phyloP scores from a whole-genome alignment of 306 rosid species.

The Sphenostylis stenocarpa region DNA sequence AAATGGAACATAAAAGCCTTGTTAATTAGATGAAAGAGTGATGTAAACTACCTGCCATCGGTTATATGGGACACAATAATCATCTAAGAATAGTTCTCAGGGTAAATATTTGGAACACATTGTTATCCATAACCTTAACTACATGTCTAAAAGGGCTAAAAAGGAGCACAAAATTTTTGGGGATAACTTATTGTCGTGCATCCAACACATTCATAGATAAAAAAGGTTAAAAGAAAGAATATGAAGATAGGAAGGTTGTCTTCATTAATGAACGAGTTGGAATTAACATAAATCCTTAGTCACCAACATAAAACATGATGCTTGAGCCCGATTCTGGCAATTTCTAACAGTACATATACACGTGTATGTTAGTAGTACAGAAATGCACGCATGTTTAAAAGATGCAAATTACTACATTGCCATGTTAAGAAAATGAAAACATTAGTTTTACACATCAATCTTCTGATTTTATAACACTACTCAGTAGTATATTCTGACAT shows the following conservation, averaged over 20 bases:
- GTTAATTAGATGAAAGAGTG: not conserved
- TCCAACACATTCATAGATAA: not conserved
- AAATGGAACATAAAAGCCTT: not conserved
- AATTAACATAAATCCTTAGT: not conserved
- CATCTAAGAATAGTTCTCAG: not conserved
- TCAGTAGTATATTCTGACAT: not conserved
- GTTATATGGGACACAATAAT: not conserved
- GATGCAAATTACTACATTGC: not conserved
- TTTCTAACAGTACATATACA: not conserved
- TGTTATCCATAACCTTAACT: not conserved
- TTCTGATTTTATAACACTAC: not conserved
- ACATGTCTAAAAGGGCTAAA: not conserved
- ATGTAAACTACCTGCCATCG: not conserved
- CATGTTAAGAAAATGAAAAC: not conserved
- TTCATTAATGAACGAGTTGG: not conserved
- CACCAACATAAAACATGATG: too few species aligned
- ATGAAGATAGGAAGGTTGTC: not conserved
- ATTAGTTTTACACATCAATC: not conserved
- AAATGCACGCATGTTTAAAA: not conserved
- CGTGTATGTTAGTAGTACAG: not conserved
- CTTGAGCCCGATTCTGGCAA: too few species aligned
- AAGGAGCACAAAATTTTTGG: not conserved
- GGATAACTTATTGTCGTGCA: not conserved
- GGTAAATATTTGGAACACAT: not conserved
- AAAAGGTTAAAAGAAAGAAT: not conserved